Base-by-base conservation (phyloP, 73 alveolate species). In the Paraurostyla sp. region DNA sequence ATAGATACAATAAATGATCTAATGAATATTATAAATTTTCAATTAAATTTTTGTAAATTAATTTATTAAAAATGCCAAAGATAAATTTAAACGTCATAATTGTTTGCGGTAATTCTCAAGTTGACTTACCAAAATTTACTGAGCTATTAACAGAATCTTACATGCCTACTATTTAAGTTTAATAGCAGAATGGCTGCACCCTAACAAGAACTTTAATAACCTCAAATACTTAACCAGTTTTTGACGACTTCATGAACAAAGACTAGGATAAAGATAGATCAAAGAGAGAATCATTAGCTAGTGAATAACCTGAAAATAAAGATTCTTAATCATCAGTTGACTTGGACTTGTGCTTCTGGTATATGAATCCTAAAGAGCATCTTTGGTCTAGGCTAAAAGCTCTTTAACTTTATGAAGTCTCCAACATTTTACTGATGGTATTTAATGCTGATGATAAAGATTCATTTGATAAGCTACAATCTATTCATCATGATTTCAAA, bases 401-500 rank as follows among this genome's bases (percentile, higher is more conserved):
- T 9, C 27, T 62, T 2, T 62, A 62, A 33, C 80, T 62, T 9
- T 62, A 62, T 33, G 80, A 62, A 62, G 4, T 3, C 4, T n/a
- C 80, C 9, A 62, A 62, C 30, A 62, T 62, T 27, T 62, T 62
- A 6, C 16, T 62, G n/a, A 62, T 62, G 80, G 25, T 62, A 22
- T 62, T 25, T 36, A 62, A 62, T 62, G 80, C 80, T 27, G 80
- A 62, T 62, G 80, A 62, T 62, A 62, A 22, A 62, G 80, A 62
- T 32, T 62, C 80, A 27, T 62, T 62, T 27, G 80, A 62, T 25
- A 62, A 36, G 51, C 80, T 62, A 3, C 30, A 16, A 11, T 62
- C 80, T 9, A 62, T 62, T 27, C 80, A 62, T 32, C 7, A 62
- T 62, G 80, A 62, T 62, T 62, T 62, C 30, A 36, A 32, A 7